Evolutionary conservation across 139 green algal genomes (phyloP), one percentile per base, ranked within the genome.

Genomic region (Chlamydomonas asymmetrica): DNA sequence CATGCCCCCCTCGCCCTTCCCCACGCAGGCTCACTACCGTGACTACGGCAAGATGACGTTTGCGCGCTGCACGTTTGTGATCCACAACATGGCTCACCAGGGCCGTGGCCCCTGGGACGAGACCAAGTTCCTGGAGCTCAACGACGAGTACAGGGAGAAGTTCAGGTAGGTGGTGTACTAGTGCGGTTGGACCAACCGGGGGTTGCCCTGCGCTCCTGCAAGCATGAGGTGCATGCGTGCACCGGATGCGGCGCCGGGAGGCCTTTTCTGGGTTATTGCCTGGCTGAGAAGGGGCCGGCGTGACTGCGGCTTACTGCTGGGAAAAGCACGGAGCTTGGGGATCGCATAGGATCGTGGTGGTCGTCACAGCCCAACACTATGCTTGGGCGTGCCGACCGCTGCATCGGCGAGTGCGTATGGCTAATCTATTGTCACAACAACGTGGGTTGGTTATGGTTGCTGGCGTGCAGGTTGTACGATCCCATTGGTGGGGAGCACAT

Each of bases 61-160:
- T 73, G 87, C 94, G 1, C 92, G 96, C 50, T 90, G 86, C 31
- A 69, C 94, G 54, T 88, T 97, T 66, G 88, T 97, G 2, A 87
- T 97, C 65, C 94, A 98, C 89, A 98, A 98, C 86, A 94, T 98
- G 71, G 93, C 94, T 23, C 92, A 96, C 85, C 93, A 97, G 88
- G 95, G 95, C 50, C 87, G 96, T 1, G 96, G 88, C 4, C 96
- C 95, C 5, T 89, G 98, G 80, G 87, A 82, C 0, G 94, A 98
- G 80, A 82, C 92, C 22, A 34, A 64, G 18, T n/a, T 76, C 20
- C 79, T 98, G 65, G 94, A 97, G 71, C 80, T 98, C 18, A 92
- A 87, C 25, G 85, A 92, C 1, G 63, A 94, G 25, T 97, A 97
- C 78, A 80, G 50, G 8, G 81, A 92, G 49, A 71, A 83, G 31